These are phyloP conservation scores for Isoetes engelmannii DNA, from an alignment of 83 land plant genomes.

Conservation along the genomic window DNA sequence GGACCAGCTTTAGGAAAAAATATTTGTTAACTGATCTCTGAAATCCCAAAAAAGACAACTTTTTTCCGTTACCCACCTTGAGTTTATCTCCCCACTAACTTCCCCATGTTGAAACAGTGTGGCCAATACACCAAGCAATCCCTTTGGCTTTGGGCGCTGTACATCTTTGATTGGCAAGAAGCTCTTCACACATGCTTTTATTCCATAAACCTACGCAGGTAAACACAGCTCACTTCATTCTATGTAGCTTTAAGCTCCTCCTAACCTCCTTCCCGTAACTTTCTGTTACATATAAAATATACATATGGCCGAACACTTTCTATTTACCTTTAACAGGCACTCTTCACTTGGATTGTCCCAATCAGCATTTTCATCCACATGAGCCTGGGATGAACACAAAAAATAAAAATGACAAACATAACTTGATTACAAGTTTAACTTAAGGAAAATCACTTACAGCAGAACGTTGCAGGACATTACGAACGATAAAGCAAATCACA, in stretches of 20 bases:
- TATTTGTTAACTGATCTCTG: not conserved
- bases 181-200: conserved; percentile 66
- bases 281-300: not conserved
- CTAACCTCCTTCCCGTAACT: not conserved
- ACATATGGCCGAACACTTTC: not conserved
- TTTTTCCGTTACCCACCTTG: conserved; percentile 37
- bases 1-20: not conserved
- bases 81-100: conserved; percentile 41
- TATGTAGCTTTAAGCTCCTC: not conserved
- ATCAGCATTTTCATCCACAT: not conserved
- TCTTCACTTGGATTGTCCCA: conserved; percentile 15
- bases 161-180: conserved; percentile 66
- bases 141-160: conserved; percentile 50
- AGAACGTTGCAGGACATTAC: conserved; percentile 35
- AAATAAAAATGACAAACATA: not conserved
- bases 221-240: not conserved
- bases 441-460: conserved; percentile 29
- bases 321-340: conserved; percentile 18
- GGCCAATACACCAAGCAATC: conserved; percentile 40
- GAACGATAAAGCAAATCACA: conserved; percentile 49
- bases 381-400: not conserved
- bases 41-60: not conserved
- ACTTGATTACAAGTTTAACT: not conserved
- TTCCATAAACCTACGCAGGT: conserved; percentile 48
- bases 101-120: conserved; percentile 49